Conservation (phyloP, 345 rosid species). For the Cardiospermum halicacabum region DNA sequence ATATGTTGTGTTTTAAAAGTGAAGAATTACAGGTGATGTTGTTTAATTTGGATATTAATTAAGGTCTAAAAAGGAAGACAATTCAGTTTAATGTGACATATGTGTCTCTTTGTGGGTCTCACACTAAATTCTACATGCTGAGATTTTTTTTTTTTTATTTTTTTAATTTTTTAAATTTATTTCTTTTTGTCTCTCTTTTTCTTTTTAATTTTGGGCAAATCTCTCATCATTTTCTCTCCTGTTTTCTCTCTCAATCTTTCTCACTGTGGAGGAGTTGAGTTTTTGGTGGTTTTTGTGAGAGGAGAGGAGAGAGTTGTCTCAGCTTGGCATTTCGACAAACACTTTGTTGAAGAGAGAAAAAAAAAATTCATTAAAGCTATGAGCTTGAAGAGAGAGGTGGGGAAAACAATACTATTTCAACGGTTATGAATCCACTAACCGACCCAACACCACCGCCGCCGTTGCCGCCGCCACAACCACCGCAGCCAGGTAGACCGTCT, state of each 20-base stretch:
- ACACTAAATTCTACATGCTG: slow-evolving; percentile 15
- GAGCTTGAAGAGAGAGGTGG: slow-evolving; percentile 53
- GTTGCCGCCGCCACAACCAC: slow-evolving; percentile 65
- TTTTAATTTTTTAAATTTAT: slow-evolving; percentile 1
- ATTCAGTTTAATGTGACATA: background rate
- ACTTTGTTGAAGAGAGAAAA: background rate
- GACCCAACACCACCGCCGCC: slow-evolving; percentile 66
- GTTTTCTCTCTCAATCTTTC: slow-evolving; percentile 24
- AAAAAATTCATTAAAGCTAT: slow-evolving; percentile 18
- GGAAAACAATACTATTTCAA: slow-evolving; percentile 35
- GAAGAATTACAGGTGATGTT: too few relatives aligned
- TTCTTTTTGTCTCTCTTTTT: background rate
- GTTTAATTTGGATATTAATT: too few relatives aligned
- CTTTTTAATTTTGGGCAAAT: slow-evolving; percentile 1
- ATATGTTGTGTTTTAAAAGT: too few relatives aligned
- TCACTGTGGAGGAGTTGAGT: slow-evolving; percentile 66
- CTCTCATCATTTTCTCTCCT: slow-evolving; percentile 11
- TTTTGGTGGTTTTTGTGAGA: slow-evolving; percentile 9
- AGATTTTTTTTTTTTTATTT: slow-evolving; percentile 19
- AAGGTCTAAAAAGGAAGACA: too few relatives aligned
- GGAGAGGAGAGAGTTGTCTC: too few relatives aligned
- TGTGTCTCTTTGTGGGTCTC: slow-evolving; percentile 20
- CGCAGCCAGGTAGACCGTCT: slow-evolving; percentile 78
- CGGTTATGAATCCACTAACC: slow-evolving; percentile 87
- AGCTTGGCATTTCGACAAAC: background rate